A percentile compares a stretch with the other conserved stretches of the same genome.
These are phyloP conservation scores for Chaetomiaceae sp. DNA, from an alignment of 2,329 filamentous ascomycete species.

Conservation along the genomic window DNA sequence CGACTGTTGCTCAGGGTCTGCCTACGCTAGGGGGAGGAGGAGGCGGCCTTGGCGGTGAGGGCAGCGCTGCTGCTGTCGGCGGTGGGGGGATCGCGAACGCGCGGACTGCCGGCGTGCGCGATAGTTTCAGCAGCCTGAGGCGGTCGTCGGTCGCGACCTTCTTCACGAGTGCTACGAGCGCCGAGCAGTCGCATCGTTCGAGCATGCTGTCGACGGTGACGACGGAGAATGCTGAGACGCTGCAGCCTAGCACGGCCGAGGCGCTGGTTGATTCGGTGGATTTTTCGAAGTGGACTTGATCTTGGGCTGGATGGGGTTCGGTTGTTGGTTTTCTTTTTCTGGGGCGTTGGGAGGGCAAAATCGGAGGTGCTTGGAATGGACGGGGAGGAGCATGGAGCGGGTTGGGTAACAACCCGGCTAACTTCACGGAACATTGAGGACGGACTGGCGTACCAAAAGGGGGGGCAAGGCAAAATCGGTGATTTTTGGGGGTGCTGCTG, in stretches of 20 bases:
- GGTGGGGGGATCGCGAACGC: conserved; percentile 22
- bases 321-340: background rate
- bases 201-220: conserved; percentile 53
- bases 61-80: background rate
- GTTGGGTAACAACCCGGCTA: too few species aligned
- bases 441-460: too few species aligned
- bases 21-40: background rate
- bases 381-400: background rate
- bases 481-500: too few species aligned
- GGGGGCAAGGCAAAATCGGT: too few species aligned
- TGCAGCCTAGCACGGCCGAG: conserved; percentile 31
- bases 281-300: conserved; percentile 47
- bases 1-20: background rate
- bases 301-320: background rate
- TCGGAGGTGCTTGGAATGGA: background rate
- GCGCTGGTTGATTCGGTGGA: conserved; percentile 44
- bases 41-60: background rate
- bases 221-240: conserved; percentile 51
- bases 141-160: conserved; percentile 64
- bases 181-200: conserved; percentile 49
- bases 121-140: conserved; percentile 57
- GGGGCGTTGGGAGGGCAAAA: background rate
- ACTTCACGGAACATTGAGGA: too few species aligned
- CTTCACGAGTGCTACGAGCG: conserved; percentile 51
- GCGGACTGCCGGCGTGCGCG: conserved; percentile 49